phyloP scores from a whole-genome alignment of 192 early-diverging fungal genomes.

The Lunasporangiospora selenospora region DNA sequence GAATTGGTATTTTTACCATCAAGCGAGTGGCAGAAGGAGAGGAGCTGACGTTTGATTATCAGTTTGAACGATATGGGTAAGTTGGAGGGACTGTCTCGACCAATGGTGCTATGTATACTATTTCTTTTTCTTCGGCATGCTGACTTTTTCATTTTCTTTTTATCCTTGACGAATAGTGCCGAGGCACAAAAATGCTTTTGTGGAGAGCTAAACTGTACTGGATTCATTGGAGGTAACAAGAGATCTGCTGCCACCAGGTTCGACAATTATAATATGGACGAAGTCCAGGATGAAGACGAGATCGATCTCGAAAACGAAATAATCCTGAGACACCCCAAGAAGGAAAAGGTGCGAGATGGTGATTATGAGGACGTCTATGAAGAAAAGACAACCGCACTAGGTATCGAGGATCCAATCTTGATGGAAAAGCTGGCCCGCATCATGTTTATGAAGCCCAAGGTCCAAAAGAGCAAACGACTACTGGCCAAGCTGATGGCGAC shows the following conservation, averaged over 20 bases:
- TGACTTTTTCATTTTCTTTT: conserved; percentile 4
- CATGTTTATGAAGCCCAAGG: conserved; percentile 76
- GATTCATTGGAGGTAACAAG: conserved; percentile 89
- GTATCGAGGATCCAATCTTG: conserved; percentile 46
- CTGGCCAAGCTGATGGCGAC: conserved; percentile 73
- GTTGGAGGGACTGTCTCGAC: neutral
- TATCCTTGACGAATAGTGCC: conserved; percentile 54
- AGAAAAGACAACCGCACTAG: conserved; percentile 20
- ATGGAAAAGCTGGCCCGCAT: conserved; percentile 30
- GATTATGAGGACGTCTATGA: conserved; percentile 49
- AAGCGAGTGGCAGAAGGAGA: conserved; percentile 77
- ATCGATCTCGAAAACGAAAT: conserved; percentile 63
- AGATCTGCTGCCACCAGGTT: conserved; percentile 64
- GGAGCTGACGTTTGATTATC: conserved; percentile 99
- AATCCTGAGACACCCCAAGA: conserved; percentile 55
- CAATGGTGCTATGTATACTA: neutral
- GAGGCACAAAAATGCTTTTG: conserved; percentile 95
- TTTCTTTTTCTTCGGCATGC: neutral
- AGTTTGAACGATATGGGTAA: conserved; percentile 94
- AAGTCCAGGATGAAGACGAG: conserved; percentile 60
- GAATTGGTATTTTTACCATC: conserved; percentile 97
- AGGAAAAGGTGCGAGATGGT: conserved; percentile 52
- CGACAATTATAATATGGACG: conserved; percentile 55
- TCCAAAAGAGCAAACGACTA: conserved; percentile 77
- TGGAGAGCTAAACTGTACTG: conserved; percentile 86